Base-by-base conservation (phyloP, 192 early-diverging fungal species). In the Gorgonomyces haynaldii region DNA sequence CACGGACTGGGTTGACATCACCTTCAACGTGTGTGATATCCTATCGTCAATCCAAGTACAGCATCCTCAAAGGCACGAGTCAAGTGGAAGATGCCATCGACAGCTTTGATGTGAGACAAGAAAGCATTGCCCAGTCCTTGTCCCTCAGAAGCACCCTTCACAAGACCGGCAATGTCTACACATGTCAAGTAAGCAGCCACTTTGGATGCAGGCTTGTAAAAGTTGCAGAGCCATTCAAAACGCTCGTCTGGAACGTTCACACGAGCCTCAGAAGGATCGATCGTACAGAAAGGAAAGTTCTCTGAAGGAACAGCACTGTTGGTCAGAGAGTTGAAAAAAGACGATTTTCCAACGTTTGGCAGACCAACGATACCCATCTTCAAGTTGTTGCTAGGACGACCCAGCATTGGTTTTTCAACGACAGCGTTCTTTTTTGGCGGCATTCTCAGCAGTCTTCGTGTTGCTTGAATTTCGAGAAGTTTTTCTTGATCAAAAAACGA, bases 91-190 rank as follows among this genome's bases (percentile, higher is more conserved):
- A 78, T 64, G 23, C 69, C 75, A 43, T 78, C 75, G 2, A 78
- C 75, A 27, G 73, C 66, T 5, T 57, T 45, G 37, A 98, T 85
- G 65, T 98, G 84, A 15, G 82, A 82, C 74, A 98, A 69, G 74
- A 98, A 98, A 44, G 84, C 84, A 52, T 98, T 98, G 45, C 95
- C 87, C 9, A 76, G 62, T 25, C 74, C 74, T 30, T 66, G 50
- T 0, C 74, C 74, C 28, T 72, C 64, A 25, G 55, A 35, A 19
- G 74, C 74, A 29, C 71, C 71, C 68, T 89, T 92, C n/a, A 98
- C 90, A 30, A 98, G 72, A 16, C 95, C 95, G 51, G 95, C 95
- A 71, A 98, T 98, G 68, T 98, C 95, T 47, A 87, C 91, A 29
- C 91, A 83, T 2, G 89, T 88, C 50, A 98, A 76, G 69, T 76